These are phyloP conservation scores for Sporothrix humicola DNA, from an alignment of 2,329 filamentous ascomycete genomes.

Conservation along the genomic window DNA sequence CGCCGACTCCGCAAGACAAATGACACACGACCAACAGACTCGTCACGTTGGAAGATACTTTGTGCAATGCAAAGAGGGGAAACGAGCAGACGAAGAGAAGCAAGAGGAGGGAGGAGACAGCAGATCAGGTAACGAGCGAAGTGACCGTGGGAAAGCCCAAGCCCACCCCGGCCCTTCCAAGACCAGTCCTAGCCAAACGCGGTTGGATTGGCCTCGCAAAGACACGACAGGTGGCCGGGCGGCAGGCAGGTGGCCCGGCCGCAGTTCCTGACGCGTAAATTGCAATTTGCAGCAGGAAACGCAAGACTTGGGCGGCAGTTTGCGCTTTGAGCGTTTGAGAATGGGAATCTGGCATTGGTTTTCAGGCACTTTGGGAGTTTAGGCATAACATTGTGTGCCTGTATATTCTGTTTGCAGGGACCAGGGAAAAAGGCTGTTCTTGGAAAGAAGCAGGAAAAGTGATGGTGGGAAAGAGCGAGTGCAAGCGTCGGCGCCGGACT, in stretches of 20 bases:
- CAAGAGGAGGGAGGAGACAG: not conserved
- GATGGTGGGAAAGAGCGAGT: not conserved
- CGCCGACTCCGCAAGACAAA: conserved; percentile 18
- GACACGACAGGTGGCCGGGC: conserved; percentile 13
- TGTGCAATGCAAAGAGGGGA: not conserved
- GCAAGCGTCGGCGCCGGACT: conserved; percentile 9
- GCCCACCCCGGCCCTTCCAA: conserved; percentile 20
- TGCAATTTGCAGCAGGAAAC: conserved; percentile 26
- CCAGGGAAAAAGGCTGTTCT: not conserved
- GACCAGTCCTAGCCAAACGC: conserved; percentile 18
- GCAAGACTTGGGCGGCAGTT: conserved; percentile 1
- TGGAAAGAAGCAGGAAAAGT: not conserved
- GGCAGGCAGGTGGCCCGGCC: conserved; percentile 17
- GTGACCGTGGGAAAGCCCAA: conserved; percentile 4
- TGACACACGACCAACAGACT: not conserved
- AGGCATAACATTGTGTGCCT: not conserved
- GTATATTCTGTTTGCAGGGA: not conserved
- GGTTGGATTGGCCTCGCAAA: conserved; percentile 15
- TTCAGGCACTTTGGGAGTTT: conserved; percentile 2
- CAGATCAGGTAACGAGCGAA: not conserved
- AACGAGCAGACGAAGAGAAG: too few species aligned
- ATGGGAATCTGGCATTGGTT: too few species aligned
- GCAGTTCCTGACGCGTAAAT: conserved; percentile 24
- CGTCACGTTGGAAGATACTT: not conserved
- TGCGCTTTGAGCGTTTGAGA: not conserved